phyloP scores from a whole-genome alignment of 257 asterid species.

The Solanum peruvianum region DNA sequence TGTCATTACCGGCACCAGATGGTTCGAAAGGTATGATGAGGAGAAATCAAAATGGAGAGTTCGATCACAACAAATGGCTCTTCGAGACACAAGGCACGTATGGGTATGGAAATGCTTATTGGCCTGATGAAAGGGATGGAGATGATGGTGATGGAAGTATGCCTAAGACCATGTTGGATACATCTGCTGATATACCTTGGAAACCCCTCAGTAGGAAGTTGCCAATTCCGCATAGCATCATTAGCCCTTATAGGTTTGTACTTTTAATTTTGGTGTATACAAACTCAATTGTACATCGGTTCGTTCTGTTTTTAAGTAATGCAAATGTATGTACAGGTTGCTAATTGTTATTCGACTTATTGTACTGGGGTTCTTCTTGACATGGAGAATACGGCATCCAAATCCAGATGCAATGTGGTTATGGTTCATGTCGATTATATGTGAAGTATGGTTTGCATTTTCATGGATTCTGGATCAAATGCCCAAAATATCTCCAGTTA shows the following conservation, averaged over 20 bases:
- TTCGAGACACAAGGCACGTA: conserved; percentile 83
- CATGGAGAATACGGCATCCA: conserved; percentile 27
- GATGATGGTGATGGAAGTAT: conserved; percentile 34
- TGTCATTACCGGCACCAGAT: conserved; percentile 55
- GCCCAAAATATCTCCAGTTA: conserved; percentile 21
- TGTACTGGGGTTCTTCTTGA: conserved; percentile 14
- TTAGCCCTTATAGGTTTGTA: conserved; percentile 62
- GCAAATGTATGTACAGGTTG: conserved; percentile 8
- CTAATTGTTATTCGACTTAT: conserved; percentile 19
- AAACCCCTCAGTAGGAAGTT: conserved; percentile 63
- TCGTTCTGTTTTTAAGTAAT: background rate
- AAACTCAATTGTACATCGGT: background rate
- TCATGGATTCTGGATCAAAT: conserved; percentile 31
- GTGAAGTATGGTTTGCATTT: conserved; percentile 32
- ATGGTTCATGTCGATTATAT: conserved; percentile 25
- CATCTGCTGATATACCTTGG: conserved; percentile 70
- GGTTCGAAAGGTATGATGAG: conserved; percentile 58
- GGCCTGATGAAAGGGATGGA: conserved; percentile 69
- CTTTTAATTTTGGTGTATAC: background rate
- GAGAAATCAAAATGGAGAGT: conserved; percentile 71
- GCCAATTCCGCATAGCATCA: conserved; percentile 45
- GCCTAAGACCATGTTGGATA: conserved; percentile 25
- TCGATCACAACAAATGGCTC: conserved; percentile 77
- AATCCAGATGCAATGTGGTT: conserved; percentile 22
- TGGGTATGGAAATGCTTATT: conserved; percentile 77